phyloP scores from a whole-genome alignment of 2,329 filamentous ascomycete species.

The Trichoderma afroharzianum region DNA sequence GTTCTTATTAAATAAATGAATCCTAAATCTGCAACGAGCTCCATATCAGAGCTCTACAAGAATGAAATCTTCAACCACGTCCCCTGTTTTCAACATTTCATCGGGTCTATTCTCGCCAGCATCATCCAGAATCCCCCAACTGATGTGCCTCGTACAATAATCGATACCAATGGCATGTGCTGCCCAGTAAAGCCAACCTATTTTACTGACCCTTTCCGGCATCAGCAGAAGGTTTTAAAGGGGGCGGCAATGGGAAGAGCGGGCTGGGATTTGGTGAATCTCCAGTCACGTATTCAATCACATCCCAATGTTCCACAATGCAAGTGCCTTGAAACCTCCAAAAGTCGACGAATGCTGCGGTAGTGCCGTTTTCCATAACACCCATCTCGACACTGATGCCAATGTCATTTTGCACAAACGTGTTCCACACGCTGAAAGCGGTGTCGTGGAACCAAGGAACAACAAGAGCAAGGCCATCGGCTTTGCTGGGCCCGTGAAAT shows the following conservation, averaged over 20 bases:
- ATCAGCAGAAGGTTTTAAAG: neutral
- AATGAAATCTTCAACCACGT: neutral
- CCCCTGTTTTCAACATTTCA: neutral
- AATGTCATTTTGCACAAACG: neutral
- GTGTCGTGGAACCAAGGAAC: neutral
- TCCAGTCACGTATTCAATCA: neutral
- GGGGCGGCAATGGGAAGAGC: neutral
- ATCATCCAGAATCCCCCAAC: neutral
- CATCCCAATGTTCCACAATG: neutral
- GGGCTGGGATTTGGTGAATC: neutral
- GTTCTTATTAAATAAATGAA: neutral
- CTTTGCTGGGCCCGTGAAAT: neutral
- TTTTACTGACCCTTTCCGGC: neutral
- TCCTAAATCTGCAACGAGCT: neutral
- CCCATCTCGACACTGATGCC: neutral
- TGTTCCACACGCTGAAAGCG: neutral
- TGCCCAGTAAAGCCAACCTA: neutral
- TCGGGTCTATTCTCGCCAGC: too few species aligned
- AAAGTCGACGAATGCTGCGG: neutral
- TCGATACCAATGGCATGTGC: neutral
- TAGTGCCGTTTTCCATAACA: neutral
- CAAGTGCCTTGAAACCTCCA: neutral
- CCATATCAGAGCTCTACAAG: neutral
- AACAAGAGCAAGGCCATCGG: neutral
- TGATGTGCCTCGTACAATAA: neutral